These are phyloP conservation scores for Verticillium albo-atrum DNA, from an alignment of 2,329 filamentous ascomycete species.

Conservation along the genomic window DNA sequence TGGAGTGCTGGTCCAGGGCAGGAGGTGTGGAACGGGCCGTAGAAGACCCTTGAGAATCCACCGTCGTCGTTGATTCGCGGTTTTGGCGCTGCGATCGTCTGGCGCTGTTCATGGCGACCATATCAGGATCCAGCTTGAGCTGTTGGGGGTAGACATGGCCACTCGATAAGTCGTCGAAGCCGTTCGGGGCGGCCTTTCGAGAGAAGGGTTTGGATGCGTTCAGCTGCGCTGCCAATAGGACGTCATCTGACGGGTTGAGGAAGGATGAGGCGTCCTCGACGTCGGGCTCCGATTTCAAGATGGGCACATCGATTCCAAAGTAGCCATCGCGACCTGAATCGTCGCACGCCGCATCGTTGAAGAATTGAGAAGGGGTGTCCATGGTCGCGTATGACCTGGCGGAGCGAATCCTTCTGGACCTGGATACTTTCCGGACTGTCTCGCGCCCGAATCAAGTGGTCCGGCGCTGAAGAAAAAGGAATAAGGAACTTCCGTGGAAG, in stretches of 20 bases:
- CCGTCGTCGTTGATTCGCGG: background rate
- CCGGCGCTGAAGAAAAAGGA: too few relatives aligned
- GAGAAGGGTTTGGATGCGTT: background rate
- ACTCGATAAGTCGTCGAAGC: background rate
- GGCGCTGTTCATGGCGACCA: background rate
- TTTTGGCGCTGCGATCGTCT: background rate
- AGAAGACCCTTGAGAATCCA: background rate
- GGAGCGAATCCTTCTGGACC: background rate
- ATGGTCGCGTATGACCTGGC: background rate
- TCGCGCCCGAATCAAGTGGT: too few relatives aligned
- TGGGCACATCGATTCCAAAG: constrained; percentile 5
- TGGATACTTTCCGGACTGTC: too few relatives aligned
- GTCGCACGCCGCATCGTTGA: constrained; percentile 8
- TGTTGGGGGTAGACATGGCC: background rate
- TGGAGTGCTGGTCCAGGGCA: constrained; percentile 1
- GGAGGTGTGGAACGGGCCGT: background rate
- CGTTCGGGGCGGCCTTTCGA: background rate
- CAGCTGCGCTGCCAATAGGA: background rate
- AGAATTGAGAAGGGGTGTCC: constrained; percentile 12
- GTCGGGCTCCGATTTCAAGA: background rate
- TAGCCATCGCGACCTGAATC: background rate
- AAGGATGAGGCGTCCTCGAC: background rate
- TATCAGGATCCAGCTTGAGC: background rate
- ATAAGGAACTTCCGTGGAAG: too few relatives aligned
- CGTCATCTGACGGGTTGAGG: background rate